Percentiles rank a stretch among this genome's conserved stretches.
These are phyloP conservation scores for Eucalyptus virginea DNA, from an alignment of 345 rosid species.

Conservation along the genomic window DNA sequence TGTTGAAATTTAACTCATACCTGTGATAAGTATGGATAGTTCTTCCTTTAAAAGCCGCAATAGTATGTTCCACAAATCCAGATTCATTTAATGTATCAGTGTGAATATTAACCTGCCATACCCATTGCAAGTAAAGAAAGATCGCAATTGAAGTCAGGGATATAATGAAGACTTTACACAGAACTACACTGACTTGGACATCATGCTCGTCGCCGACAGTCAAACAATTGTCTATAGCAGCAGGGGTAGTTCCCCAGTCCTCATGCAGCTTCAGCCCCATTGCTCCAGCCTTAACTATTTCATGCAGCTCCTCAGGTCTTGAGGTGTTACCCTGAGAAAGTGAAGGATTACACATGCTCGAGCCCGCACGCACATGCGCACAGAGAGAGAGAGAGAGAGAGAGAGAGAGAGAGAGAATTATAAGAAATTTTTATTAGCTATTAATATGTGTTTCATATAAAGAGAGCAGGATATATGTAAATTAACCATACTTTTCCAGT, in stretches of 20 bases:
- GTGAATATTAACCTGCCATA: conserved; percentile 83
- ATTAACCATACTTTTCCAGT: conserved; percentile 74
- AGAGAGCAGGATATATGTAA: neutral
- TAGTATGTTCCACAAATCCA: conserved; percentile 93
- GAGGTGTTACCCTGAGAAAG: conserved; percentile 62
- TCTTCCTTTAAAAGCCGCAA: conserved; percentile 79
- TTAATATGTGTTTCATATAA: neutral
- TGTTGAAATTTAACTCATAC: conserved; percentile 3
- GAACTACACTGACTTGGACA: conserved; percentile 38
- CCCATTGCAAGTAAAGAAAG: neutral
- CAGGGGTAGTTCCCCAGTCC: conserved; percentile 98
- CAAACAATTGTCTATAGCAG: conserved; percentile 90
- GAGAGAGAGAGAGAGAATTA: neutral
- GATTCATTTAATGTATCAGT: conserved; percentile 96
- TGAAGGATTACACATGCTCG: neutral
- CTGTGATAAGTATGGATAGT: conserved; percentile 96
- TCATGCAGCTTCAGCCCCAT: conserved; percentile 98
- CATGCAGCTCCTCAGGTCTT: conserved; percentile 65
- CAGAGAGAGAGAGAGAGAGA: neutral
- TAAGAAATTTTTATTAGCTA: neutral
- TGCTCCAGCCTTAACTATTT: conserved; percentile 85
- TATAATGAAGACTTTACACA: neutral
- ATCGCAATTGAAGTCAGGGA: neutral
- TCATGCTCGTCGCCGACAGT: conserved; percentile 67
- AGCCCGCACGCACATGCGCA: neutral